These are phyloP conservation scores for Acrasis kona DNA, from an alignment of 78 protist genomes.

Conservation along the genomic window DNA sequence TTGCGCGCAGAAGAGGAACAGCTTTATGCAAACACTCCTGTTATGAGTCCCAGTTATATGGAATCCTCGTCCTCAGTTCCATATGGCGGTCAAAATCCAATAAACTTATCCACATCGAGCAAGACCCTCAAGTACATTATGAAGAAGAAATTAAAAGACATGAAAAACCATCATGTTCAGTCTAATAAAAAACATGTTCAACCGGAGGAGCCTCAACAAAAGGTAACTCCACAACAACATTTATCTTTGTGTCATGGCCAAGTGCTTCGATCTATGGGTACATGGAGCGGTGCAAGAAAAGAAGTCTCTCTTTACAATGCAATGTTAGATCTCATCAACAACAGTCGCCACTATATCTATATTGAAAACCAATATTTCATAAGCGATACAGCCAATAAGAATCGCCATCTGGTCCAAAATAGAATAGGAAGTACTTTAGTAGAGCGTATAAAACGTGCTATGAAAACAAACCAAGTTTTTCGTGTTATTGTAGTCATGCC, in stretches of 20 bases:
- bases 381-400: not conserved
- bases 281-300: conserved; percentile 15
- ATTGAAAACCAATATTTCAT: conserved; percentile 75
- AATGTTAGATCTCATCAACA: conserved; percentile 42
- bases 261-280: conserved; percentile 16
- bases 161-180: not conserved
- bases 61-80: no score
- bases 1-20: no score
- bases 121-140: no score
- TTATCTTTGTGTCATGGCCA: conserved; percentile 2
- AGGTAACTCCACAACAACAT: no score
- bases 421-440: not conserved
- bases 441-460: not conserved
- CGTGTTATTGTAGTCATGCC: not conserved
- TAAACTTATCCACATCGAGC: no score
- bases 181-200: not conserved
- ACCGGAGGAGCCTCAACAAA: not conserved
- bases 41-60: no score
- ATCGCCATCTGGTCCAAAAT: not conserved
- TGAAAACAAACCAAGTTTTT: not conserved
- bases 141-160: not conserved
- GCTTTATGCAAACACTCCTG: no score
- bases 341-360: conserved; percentile 60
- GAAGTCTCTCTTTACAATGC: conserved; percentile 59
- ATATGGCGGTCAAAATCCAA: no score